Evolutionary conservation across 1,284 basidiomycete genomes (phyloP).

Genomic region (Fomitopsis schrenkii): DNA sequence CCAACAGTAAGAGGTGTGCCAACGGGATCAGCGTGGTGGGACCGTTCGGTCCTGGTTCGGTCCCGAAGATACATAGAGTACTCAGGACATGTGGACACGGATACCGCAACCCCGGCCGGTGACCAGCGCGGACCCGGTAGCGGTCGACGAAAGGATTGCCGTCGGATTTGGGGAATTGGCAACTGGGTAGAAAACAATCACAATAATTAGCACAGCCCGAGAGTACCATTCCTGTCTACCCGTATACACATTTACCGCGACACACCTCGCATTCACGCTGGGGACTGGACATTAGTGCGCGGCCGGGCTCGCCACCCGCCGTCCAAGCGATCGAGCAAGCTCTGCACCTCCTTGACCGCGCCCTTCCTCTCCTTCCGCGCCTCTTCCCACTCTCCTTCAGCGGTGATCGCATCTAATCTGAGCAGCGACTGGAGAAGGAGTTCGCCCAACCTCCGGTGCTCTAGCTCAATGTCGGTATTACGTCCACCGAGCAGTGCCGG

Average conservation of each 20-base stretch:
- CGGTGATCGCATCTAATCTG: conserved; percentile 66
- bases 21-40: not conserved
- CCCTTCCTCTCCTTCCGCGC: conserved; percentile 71
- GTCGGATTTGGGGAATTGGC: not conserved
- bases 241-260: not conserved
- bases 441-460: conserved; percentile 65
- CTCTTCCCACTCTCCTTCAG: conserved; percentile 66
- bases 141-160: not conserved
- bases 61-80: not conserved
- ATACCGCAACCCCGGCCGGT: not conserved
- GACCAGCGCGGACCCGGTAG: not conserved
- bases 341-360: conserved; percentile 67
- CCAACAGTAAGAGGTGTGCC: not conserved
- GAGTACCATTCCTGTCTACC: not conserved
- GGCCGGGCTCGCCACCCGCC: conserved; percentile 37
- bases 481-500: conserved; percentile 3
- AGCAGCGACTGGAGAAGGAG: conserved; percentile 74
- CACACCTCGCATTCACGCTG: not conserved
- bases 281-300: not conserved
- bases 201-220: not conserved
- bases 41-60: not conserved
- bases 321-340: conserved; percentile 52
- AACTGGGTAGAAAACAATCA: not conserved
- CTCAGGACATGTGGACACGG: not conserved
- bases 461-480: conserved; percentile 30